phyloP scores from a whole-genome alignment of 345 rosid species.

The Syzygium oleosum region DNA sequence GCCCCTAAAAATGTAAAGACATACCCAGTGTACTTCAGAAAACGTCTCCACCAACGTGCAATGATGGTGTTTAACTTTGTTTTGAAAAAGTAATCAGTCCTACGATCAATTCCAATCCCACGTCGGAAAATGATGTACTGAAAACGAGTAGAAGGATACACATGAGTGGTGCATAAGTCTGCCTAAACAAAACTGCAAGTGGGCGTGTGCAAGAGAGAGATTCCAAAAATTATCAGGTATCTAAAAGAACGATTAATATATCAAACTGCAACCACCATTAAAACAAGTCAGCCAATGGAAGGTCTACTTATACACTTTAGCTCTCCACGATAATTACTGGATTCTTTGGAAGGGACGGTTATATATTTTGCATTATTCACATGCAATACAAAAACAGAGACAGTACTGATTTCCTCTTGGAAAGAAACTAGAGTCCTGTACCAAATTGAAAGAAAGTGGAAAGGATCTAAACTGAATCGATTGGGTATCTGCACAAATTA shows the following conservation, averaged over 20 bases:
- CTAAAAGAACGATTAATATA: neutral
- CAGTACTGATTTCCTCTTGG: neutral
- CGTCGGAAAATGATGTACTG: slow-evolving; percentile 67
- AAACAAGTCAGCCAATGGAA: neutral
- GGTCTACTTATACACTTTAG: neutral
- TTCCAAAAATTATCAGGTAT: neutral
- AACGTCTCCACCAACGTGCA: slow-evolving; percentile 37
- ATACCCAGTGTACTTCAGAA: slow-evolving; percentile 52
- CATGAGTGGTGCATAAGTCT: neutral
- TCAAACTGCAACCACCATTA: neutral
- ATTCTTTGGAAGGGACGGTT: neutral
- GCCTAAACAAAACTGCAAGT: neutral
- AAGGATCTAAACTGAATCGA: neutral
- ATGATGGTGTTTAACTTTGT: slow-evolving; percentile 50
- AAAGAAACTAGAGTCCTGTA: neutral
- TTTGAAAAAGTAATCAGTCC: slow-evolving; percentile 41
- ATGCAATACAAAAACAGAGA: neutral
- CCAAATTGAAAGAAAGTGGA: neutral
- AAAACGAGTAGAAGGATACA: neutral
- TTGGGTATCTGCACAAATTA: neutral
- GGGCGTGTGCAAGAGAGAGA: neutral
- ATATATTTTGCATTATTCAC: neutral
- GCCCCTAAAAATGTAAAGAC: neutral
- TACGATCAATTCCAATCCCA: slow-evolving; percentile 69
- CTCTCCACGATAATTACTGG: neutral